Evolutionary conservation across 306 rosid genomes (phyloP).

Genomic region (Prosopis cineraria): DNA sequence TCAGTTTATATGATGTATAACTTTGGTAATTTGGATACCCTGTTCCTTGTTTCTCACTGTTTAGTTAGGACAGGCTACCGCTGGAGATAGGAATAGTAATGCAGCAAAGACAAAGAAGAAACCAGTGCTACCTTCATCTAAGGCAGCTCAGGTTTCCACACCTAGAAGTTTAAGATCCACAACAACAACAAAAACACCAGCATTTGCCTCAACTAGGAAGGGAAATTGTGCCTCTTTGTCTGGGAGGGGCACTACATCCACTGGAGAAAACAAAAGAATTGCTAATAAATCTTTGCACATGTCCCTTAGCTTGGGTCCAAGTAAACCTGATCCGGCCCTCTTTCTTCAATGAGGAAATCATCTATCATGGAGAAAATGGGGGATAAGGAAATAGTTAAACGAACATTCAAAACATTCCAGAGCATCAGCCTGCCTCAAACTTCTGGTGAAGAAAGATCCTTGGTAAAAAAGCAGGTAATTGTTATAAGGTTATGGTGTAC

Average conservation of each 20-base stretch:
- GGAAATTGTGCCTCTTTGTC: slow-evolving; percentile 43
- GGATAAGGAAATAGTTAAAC: slow-evolving; percentile 81
- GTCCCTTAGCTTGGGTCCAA: slow-evolving; percentile 61
- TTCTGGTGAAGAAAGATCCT: slow-evolving; percentile 47
- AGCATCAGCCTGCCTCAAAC: slow-evolving; percentile 53
- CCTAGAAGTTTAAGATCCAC: slow-evolving; percentile 50
- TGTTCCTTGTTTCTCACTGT: slow-evolving; percentile 23
- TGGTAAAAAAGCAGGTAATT: slow-evolving; percentile 57
- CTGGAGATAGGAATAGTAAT: slow-evolving; percentile 45
- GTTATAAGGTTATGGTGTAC: background rate
- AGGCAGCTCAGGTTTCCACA: slow-evolving; percentile 49
- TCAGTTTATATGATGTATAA: slow-evolving; percentile 4
- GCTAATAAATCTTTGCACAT: slow-evolving; percentile 56
- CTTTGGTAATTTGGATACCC: slow-evolving; percentile 11
- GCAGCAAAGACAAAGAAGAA: slow-evolving; percentile 55
- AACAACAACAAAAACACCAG: slow-evolving; percentile 36
- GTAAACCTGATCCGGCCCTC: slow-evolving; percentile 47
- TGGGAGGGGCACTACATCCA: slow-evolving; percentile 40
- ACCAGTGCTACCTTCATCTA: slow-evolving; percentile 39
- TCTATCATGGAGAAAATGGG: slow-evolving; percentile 81
- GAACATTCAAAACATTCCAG: slow-evolving; percentile 79
- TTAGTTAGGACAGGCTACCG: slow-evolving; percentile 46
- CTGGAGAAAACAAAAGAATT: slow-evolving; percentile 49
- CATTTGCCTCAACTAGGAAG: slow-evolving; percentile 42
- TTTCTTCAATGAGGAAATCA: slow-evolving; percentile 50